Evolutionary conservation across 2,329 filamentous ascomycete genomes (phyloP).

Genomic region (Aspergillus neoniger): DNA sequence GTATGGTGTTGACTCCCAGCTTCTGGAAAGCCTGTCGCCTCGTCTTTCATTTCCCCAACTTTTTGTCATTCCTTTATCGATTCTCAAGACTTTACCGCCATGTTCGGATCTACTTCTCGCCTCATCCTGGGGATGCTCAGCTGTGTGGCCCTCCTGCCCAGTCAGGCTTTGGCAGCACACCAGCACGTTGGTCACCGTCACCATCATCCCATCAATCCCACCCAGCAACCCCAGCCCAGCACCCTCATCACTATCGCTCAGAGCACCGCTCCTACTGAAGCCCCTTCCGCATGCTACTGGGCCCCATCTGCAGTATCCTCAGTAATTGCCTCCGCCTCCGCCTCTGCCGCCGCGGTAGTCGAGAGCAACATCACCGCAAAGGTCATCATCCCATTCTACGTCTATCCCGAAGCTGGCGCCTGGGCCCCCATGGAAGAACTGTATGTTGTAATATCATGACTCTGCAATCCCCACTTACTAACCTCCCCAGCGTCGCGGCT

Average conservation of each 20-base stretch:
- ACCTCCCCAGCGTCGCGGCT: constrained; percentile 6
- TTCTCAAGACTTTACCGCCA: background rate
- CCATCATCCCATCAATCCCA: background rate
- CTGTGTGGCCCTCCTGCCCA: constrained; percentile 2
- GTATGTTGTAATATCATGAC: background rate
- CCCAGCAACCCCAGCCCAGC: background rate
- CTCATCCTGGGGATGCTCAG: background rate
- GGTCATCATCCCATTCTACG: constrained; percentile 22
- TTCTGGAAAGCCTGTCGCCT: constrained; percentile 8
- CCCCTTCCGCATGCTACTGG: background rate
- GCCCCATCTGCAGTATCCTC: background rate
- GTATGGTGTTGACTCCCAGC: background rate
- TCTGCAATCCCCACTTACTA: background rate
- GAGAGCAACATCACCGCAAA: background rate
- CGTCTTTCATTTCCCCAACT: background rate
- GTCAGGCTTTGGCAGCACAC: background rate
- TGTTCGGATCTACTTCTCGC: constrained; percentile 4
- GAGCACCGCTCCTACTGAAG: background rate
- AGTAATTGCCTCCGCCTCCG: background rate
- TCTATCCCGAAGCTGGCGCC: constrained; percentile 20
- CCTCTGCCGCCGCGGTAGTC: background rate
- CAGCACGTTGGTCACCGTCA: background rate
- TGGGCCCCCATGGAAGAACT: constrained; percentile 22
- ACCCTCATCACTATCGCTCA: too few relatives aligned
- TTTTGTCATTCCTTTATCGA: background rate